Conservation (phyloP, 2,329 filamentous ascomycete species). For the Byssochlamys sp. region DNA sequence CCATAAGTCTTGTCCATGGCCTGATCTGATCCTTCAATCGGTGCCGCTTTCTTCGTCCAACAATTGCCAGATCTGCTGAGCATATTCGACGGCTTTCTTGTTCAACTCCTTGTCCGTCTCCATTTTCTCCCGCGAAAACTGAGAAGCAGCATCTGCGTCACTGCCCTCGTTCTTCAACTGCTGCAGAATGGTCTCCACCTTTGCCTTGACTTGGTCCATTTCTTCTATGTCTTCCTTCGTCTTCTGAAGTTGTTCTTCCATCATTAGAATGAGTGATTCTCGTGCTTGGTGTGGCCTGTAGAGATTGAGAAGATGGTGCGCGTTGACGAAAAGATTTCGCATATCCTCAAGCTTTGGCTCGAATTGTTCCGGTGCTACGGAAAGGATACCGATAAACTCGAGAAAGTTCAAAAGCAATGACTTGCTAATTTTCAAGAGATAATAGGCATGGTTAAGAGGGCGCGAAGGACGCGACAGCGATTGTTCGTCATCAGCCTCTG, state of each 20-base stretch:
- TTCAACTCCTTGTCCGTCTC: slow-evolving; percentile 6
- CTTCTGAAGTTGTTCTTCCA: slow-evolving; percentile 72
- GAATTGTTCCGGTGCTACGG: slow-evolving; percentile 56
- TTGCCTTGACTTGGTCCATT: slow-evolving; percentile 63
- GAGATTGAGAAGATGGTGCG: slow-evolving; percentile 86
- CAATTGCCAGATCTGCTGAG: slow-evolving; percentile 30
- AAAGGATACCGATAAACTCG: slow-evolving; percentile 65
- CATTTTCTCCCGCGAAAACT: slow-evolving; percentile 2
- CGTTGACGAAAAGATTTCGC: slow-evolving; percentile 74
- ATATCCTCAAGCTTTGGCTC: slow-evolving; percentile 67
- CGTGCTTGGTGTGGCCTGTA: slow-evolving; percentile 88
- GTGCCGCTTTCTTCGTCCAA: slow-evolving; percentile 23
- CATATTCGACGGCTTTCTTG: slow-evolving; percentile 17
- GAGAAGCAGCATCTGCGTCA: slow-evolving; percentile 9
- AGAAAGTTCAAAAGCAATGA: slow-evolving; percentile 81
- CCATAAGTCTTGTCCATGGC: not conserved
- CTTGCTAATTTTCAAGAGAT: slow-evolving; percentile 70
- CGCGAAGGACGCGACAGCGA: slow-evolving; percentile 31
- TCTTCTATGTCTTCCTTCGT: slow-evolving; percentile 67
- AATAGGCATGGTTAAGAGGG: slow-evolving; percentile 43
- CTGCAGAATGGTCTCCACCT: slow-evolving; percentile 43
- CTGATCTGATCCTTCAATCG: slow-evolving; percentile 7
- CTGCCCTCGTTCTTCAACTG: slow-evolving; percentile 23
- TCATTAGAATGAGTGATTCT: slow-evolving; percentile 74
- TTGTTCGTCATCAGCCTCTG: slow-evolving; percentile 45